Percentiles rank a stretch among this genome's conserved stretches.
Conservation (phyloP, 2,329 filamentous ascomycete genomes). For the Bipolaris cookei region DNA sequence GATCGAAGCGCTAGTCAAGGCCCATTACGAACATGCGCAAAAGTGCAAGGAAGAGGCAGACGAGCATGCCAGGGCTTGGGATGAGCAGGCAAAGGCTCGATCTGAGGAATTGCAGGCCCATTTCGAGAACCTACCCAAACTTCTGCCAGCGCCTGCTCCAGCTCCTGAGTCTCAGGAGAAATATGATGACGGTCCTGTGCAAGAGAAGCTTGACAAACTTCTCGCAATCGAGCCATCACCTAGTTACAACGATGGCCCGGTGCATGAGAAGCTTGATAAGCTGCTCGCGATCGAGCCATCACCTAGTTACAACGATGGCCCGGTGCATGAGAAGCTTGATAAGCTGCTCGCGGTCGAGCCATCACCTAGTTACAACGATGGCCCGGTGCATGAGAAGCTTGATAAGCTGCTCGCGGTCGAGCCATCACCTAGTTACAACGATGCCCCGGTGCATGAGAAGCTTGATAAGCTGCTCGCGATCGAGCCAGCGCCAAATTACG, state of each 20-base stretch:
- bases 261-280: conserved; percentile 59
- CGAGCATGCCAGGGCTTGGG: conserved; percentile 50
- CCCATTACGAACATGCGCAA: conserved; percentile 90
- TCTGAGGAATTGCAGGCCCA: conserved; percentile 52
- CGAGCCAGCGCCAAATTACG: conserved; percentile 24
- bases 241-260: conserved; percentile 53
- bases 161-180: conserved; percentile 46
- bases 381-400: conserved; percentile 61
- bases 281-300: no score
- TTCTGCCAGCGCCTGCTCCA: conserved; percentile 53
- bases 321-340: no score
- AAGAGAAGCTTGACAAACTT: conserved; percentile 62
- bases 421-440: conserved; percentile 36
- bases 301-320: no score
- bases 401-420: conserved; percentile 60
- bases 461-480: conserved; percentile 59
- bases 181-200: conserved; percentile 63
- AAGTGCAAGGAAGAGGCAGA: conserved; percentile 56
- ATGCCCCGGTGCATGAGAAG: conserved; percentile 62
- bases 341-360: conserved; percentile 57
- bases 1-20: conserved; percentile 78
- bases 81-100: conserved; percentile 53
- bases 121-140: conserved; percentile 52
- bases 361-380: conserved; percentile 48
- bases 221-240: conserved; percentile 22